Conservation (phyloP, 495 filamentous ascomycete genomes). For the Venustampulla echinocandica region DNA sequence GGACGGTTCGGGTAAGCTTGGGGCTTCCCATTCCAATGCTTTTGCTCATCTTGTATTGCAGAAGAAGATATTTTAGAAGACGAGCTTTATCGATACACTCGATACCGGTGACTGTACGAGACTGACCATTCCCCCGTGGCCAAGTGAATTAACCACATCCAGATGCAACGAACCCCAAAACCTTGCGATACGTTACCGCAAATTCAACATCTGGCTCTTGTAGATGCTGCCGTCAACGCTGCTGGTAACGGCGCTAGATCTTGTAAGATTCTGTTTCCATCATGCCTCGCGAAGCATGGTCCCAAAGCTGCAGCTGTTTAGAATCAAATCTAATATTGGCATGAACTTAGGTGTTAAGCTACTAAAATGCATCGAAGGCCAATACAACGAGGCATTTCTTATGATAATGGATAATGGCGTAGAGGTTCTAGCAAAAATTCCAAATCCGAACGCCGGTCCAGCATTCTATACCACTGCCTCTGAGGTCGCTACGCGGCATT, state of each 20-base stretch:
- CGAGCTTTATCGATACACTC: conserved; percentile 12
- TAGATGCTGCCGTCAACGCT: conserved; percentile 15
- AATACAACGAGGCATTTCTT: conserved; percentile 7
- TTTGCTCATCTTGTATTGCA: conserved; percentile 8
- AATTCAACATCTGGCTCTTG: conserved; percentile 11
- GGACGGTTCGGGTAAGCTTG: conserved; percentile 10
- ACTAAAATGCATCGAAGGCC: conserved; percentile 5
- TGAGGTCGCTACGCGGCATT: conserved; percentile 7
- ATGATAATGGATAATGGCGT: conserved; percentile 5
- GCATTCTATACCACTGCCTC: conserved; percentile 7
- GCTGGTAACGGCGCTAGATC: conserved; percentile 9
- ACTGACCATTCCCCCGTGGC: conserved; percentile 2
- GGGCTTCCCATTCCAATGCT: conserved; percentile 3
- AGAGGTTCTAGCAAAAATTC: conserved; percentile 4
- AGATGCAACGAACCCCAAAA: conserved; percentile 13
- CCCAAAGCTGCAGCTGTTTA: conserved; percentile 1
- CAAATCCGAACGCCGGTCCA: conserved; percentile 4
- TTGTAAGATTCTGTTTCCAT: conserved; percentile 12
- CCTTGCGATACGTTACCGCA: conserved; percentile 13
- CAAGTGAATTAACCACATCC: conserved; percentile 11
- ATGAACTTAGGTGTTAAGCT: conserved; percentile 4
- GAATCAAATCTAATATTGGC: conserved; percentile 8
- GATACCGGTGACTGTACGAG: conserved; percentile 14
- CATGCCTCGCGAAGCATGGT: conserved; percentile 3
- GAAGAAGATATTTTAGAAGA: conserved; percentile 14